Percentiles rank a stretch among this genome's conserved stretches.
Evolutionary conservation across 768 basidiomycete species (phyloP).

Genomic region (Psilocybe azurescens): DNA sequence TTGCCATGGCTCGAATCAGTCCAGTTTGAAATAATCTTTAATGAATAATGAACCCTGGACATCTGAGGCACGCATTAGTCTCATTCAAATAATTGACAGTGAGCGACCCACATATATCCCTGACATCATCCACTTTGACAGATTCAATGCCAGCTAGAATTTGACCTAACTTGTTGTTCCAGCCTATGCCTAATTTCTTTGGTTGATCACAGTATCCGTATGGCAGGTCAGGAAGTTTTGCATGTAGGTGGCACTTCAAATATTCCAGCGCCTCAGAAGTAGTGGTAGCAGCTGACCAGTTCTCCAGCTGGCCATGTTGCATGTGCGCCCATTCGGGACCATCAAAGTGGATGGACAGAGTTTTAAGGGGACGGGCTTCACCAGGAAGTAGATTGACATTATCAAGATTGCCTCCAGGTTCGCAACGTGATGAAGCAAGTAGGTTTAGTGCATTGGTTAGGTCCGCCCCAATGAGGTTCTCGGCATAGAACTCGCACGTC

Average conservation of each 20-base stretch:
- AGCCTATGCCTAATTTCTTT: slow-evolving; percentile 4
- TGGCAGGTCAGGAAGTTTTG: slow-evolving; percentile 10
- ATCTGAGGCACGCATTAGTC: background rate
- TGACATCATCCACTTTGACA: slow-evolving; percentile 1
- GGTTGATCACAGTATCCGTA: background rate
- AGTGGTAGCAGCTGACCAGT: slow-evolving; percentile 5
- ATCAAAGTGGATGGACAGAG: slow-evolving; percentile 17
- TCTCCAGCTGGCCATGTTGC: slow-evolving; percentile 15
- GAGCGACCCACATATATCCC: slow-evolving; percentile 16
- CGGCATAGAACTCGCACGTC: slow-evolving; percentile 16
- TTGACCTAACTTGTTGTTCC: slow-evolving; percentile 11
- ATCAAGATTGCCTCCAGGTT: background rate
- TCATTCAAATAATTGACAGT: background rate
- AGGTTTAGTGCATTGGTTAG: slow-evolving; percentile 11
- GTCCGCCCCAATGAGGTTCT: slow-evolving; percentile 2
- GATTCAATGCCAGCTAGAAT: slow-evolving; percentile 14
- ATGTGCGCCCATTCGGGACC: slow-evolving; percentile 2
- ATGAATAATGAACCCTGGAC: slow-evolving; percentile 18
- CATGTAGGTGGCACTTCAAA: slow-evolving; percentile 9
- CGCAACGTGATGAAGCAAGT: slow-evolving; percentile 15
- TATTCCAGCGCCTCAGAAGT: slow-evolving; percentile 1
- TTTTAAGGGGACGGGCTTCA: slow-evolving; percentile 4
- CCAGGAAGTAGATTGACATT: slow-evolving; percentile 1
- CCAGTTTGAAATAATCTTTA: slow-evolving; percentile 9
- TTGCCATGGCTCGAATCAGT: slow-evolving; percentile 1